These are phyloP conservation scores for Penicillium freii DNA, from an alignment of 2,329 filamentous ascomycete genomes.

Conservation along the genomic window DNA sequence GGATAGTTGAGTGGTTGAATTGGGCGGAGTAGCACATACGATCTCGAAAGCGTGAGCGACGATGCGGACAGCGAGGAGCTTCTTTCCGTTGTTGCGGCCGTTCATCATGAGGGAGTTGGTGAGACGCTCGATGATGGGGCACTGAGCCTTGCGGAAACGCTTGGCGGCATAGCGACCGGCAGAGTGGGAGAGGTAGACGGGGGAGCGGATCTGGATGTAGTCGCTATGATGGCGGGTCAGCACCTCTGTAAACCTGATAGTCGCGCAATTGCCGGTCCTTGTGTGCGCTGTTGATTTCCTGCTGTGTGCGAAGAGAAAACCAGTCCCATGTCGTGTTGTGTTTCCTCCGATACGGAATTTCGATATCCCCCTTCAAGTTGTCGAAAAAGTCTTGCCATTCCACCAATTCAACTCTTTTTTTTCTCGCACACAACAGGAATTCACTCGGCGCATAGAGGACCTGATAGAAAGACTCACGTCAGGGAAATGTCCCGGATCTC, in stretches of 20 bases:
- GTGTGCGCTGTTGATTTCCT: constrained; percentile 8
- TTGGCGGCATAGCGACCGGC: constrained; percentile 98
- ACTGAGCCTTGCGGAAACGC: constrained; percentile 99
- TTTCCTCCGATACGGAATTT: constrained; percentile 4
- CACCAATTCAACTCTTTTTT: constrained; percentile 17
- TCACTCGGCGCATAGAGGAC: constrained; percentile 29
- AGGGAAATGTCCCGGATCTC: constrained; percentile 99
- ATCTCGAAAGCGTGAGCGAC: constrained; percentile 99
- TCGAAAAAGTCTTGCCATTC: constrained; percentile 12
- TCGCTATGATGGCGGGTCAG: constrained; percentile 63
- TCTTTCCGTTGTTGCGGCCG: constrained; percentile 99
- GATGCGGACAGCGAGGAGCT: constrained; percentile 99
- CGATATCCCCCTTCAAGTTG: constrained; percentile 1
- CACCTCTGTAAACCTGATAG: constrained; percentile 19
- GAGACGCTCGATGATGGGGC: constrained; percentile 99
- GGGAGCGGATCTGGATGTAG: constrained; percentile 99
- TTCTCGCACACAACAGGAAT: constrained; percentile 18
- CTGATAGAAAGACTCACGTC: constrained; percentile 68
- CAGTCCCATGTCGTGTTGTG: not conserved
- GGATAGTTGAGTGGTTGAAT: not conserved
- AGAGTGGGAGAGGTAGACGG: constrained; percentile 98
- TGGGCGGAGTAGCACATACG: constrained; percentile 60
- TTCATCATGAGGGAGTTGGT: constrained; percentile 99
- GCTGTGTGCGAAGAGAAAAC: constrained; percentile 7
- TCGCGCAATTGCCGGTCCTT: constrained; percentile 8